phyloP scores from a whole-genome alignment of 441 rosid genomes.

The Gossypium aridum region DNA sequence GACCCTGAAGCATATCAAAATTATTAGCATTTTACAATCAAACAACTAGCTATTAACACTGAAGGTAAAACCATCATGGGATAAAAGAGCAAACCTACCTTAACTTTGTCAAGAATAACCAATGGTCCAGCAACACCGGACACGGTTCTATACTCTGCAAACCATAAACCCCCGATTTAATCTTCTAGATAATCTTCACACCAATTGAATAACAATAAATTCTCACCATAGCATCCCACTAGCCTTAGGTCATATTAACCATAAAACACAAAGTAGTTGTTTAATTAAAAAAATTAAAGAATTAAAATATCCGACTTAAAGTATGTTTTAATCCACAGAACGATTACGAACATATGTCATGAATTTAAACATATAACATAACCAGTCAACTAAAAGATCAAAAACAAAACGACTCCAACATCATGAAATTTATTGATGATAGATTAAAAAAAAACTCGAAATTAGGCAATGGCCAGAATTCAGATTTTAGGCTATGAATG shows the following conservation, averaged over 20 bases:
- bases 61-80: background rate
- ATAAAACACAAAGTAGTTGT: background rate
- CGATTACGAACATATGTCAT: background rate
- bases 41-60: constrained; percentile 24
- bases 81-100: constrained; percentile 14
- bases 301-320: background rate
- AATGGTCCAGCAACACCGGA: constrained; percentile 1
- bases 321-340: background rate
- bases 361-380: background rate
- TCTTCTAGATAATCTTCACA: background rate
- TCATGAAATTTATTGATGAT: background rate
- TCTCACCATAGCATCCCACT: background rate
- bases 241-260: background rate
- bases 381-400: background rate
- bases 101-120: constrained; percentile 67
- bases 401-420: background rate
- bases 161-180: background rate
- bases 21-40: background rate
- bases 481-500: background rate
- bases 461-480: background rate
- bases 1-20: constrained; percentile 43
- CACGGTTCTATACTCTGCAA: constrained; percentile 75
- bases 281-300: background rate
- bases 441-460: background rate
- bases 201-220: background rate